phyloP scores from a whole-genome alignment of 192 early-diverging fungal species.

The Pilaira anomala region DNA sequence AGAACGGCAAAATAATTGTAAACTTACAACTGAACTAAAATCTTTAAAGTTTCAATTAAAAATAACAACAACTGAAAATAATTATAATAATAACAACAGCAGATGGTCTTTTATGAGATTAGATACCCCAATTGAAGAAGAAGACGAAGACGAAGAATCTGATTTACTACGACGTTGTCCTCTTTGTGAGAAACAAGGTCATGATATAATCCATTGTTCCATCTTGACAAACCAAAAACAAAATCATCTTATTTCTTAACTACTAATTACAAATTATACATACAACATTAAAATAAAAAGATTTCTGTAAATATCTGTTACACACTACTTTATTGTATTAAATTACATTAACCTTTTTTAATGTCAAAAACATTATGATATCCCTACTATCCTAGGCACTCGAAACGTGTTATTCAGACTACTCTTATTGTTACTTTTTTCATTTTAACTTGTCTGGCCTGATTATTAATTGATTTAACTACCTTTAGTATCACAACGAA shows the following conservation, averaged over 20 bases:
- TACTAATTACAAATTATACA: background rate
- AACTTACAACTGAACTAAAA: conserved; percentile 5
- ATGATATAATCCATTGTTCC: background rate
- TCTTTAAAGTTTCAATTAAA: conserved; percentile 4
- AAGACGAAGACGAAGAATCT: conserved; percentile 1
- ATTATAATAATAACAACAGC: background rate
- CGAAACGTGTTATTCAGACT: too few relatives aligned
- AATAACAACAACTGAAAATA: background rate
- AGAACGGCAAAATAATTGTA: conserved; percentile 3
- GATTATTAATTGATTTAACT: too few relatives aligned
- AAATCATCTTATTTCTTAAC: too few relatives aligned
- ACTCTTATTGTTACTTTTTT: too few relatives aligned
- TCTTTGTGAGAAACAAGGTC: background rate
- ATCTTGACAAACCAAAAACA: background rate
- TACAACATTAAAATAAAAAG: background rate
- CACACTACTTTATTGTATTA: too few relatives aligned
- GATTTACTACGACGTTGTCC: too few relatives aligned
- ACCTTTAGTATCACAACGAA: too few relatives aligned
- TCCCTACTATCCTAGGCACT: too few relatives aligned
- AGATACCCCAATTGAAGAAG: conserved; percentile 10
- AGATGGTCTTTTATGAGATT: background rate
- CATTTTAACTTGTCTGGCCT: too few relatives aligned
- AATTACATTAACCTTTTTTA: too few relatives aligned
- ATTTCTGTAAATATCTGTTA: background rate
- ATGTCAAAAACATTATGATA: too few relatives aligned